Evolutionary conservation across 495 filamentous ascomycete genomes (phyloP).

Genomic region (Annulohypoxylon nitens): DNA sequence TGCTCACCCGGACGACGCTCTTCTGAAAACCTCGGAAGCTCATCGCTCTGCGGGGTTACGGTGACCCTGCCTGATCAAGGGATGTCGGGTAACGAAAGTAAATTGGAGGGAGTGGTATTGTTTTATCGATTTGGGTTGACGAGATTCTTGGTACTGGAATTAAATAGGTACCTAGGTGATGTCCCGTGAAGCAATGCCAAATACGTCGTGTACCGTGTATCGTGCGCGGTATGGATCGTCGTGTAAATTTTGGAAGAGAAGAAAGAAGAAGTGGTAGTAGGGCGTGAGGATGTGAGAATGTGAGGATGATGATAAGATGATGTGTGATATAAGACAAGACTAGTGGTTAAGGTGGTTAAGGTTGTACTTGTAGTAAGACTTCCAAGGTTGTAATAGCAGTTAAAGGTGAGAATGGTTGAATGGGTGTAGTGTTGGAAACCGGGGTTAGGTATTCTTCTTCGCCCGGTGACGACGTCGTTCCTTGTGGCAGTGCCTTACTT

Average conservation of each 20-base stretch:
- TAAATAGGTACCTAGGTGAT: slow-evolving; percentile 7
- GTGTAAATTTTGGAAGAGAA: background rate
- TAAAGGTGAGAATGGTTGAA: background rate
- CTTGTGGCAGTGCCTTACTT: slow-evolving; percentile 50
- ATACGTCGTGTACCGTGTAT: background rate
- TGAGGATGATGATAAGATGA: background rate
- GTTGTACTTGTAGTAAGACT: slow-evolving; percentile 10
- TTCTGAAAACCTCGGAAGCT: slow-evolving; percentile 98
- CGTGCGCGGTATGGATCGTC: background rate
- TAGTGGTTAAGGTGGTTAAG: background rate
- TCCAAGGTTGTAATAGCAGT: background rate
- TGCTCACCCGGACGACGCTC: slow-evolving; percentile 80
- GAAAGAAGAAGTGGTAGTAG: background rate
- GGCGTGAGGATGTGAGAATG: background rate
- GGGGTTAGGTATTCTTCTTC: slow-evolving; percentile 8
- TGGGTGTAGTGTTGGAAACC: background rate
- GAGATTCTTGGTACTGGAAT: slow-evolving; percentile 19
- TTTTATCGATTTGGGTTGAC: slow-evolving; percentile 32
- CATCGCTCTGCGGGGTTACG: slow-evolving; percentile 66
- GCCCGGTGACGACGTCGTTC: slow-evolving; percentile 43
- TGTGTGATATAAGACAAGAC: background rate
- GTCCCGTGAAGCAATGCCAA: slow-evolving; percentile 12
- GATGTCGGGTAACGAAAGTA: background rate
- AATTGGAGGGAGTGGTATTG: slow-evolving; percentile 18
- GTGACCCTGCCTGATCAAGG: slow-evolving; percentile 13